Base-by-base conservation (phyloP, 2,329 filamentous ascomycete genomes). In the Colletotrichum limetticola region DNA sequence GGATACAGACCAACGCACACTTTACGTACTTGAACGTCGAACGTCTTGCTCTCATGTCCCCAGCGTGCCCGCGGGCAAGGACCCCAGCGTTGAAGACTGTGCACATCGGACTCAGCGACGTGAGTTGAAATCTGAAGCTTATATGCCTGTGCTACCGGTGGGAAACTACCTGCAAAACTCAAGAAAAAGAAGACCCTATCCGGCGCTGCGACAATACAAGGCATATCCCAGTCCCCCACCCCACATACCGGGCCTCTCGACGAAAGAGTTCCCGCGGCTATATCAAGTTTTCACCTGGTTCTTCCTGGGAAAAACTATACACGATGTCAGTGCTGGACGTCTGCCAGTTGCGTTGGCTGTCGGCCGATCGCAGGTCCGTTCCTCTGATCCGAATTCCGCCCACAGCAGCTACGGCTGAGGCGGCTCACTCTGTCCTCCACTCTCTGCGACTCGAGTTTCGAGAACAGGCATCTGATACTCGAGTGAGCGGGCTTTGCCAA, bases 71-170 rank as follows among this genome's bases (percentile, higher is more conserved):
- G 5, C n/a, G 5, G 57, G 30, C 19, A 52, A 14, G 28, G 14
- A 22, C 58, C 19, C 53, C 30, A 14, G 28, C 49, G 22, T 28
- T 14, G 57, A 7, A 4, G 24, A 12, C 5, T 11, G 16, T 24
- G 24, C 35, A 3, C 12, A 37, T 42, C 16, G 49, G 28, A 26
- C 26, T 12, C n/a, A 19, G 35, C 30, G 46, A n/a, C 11, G 35
- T 49, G 49, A 67, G 61, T 59, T 60, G 42, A 24, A 71, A 56
- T 71, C 7, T 14, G 19, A 28, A 24, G 12, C 16, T 62, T 52
- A 52, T 58, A 57, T 56, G 26, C 19, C 55, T 57, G 56, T n/a
- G 26, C 58, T 35, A 35, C 42, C 28, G 42, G 22, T 6, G 68
- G 26, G 14, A 66, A 26, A 22, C n/a, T n/a, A 19, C 35, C n/a